These are phyloP conservation scores for Straminergon stramineum DNA, from an alignment of 225 moss, liverwort and hornwort genomes.

Conservation along the genomic window DNA sequence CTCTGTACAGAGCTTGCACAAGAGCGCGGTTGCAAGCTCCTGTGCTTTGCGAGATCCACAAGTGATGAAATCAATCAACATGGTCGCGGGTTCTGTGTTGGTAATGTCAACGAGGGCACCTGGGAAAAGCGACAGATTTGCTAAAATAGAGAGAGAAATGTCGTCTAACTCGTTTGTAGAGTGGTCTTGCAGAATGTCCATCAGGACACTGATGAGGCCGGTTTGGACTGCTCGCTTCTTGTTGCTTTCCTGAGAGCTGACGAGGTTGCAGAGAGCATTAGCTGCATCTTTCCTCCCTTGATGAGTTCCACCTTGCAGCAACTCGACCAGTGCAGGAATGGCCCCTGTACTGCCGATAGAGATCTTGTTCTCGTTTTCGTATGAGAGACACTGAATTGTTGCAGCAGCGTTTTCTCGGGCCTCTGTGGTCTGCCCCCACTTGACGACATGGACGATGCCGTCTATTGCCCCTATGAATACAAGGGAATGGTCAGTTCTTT, in stretches of 20 bases:
- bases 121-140: not conserved
- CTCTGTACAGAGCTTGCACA: slow-evolving; percentile 18
- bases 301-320: slow-evolving; percentile 6
- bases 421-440: slow-evolving; percentile 10
- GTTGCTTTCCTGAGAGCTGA: slow-evolving; percentile 18
- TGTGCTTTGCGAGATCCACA: slow-evolving; percentile 1
- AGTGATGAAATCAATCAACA: slow-evolving; percentile 10
- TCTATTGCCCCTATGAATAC: slow-evolving; percentile 22
- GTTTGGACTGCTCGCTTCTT: slow-evolving; percentile 11
- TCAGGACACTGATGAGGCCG: not conserved
- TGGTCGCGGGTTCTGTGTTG: not conserved
- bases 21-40: slow-evolving; percentile 21
- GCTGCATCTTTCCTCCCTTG: slow-evolving; percentile 34
- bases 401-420: slow-evolving; percentile 41
- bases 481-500: not conserved
- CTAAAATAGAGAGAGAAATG: slow-evolving; percentile 12
- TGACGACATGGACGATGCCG: slow-evolving; percentile 23
- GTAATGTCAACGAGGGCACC: slow-evolving; percentile 2
- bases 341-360: slow-evolving; percentile 24
- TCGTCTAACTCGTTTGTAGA: slow-evolving; percentile 8
- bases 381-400: slow-evolving; percentile 29
- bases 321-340: slow-evolving; percentile 22
- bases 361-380: slow-evolving; percentile 17
- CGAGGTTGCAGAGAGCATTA: slow-evolving; percentile 38
- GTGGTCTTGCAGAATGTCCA: slow-evolving; percentile 7